phyloP scores from a whole-genome alignment of 1,284 basidiomycete genomes.

The Leccinum pachyderme region DNA sequence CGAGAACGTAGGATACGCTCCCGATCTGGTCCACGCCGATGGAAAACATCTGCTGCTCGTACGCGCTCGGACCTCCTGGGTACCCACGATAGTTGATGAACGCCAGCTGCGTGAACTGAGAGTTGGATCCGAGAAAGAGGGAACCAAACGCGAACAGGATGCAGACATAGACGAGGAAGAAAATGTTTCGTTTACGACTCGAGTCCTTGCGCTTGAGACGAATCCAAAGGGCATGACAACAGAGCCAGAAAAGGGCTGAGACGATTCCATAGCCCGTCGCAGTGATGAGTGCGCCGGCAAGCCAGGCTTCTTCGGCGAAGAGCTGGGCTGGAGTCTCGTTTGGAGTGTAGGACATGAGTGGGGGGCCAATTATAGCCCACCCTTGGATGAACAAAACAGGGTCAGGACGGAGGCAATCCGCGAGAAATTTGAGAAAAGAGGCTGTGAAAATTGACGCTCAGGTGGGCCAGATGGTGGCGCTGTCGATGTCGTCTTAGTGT shows the following conservation, averaged over 20 bases:
- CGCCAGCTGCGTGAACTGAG: constrained; percentile 30
- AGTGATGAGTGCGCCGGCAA: constrained; percentile 28
- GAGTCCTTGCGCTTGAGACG: constrained; percentile 15
- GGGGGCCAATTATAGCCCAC: constrained; percentile 4
- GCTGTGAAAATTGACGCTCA: constrained; percentile 6
- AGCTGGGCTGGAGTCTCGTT: constrained; percentile 23
- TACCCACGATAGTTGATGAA: constrained; percentile 36
- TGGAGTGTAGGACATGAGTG: constrained; percentile 27
- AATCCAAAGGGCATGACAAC: constrained; percentile 19
- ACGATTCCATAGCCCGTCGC: constrained; percentile 28
- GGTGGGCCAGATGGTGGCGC: constrained; percentile 1
- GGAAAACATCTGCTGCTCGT: constrained; percentile 23
- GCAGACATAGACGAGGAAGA: constrained; percentile 28
- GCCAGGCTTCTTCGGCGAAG: constrained; percentile 29
- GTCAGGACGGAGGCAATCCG: neutral
- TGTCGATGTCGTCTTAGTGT: neutral
- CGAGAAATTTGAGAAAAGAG: neutral
- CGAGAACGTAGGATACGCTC: constrained; percentile 29
- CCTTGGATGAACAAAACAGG: constrained; percentile 3
- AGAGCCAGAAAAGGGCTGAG: constrained; percentile 26
- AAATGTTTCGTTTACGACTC: constrained; percentile 11
- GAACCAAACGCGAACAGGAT: constrained; percentile 30
- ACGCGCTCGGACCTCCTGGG: constrained; percentile 30
- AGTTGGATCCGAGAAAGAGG: constrained; percentile 30
- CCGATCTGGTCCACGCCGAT: constrained; percentile 22